These are phyloP conservation scores for Parascedosporium putredinis DNA, from an alignment of 2,329 filamentous ascomycete genomes.

Conservation along the genomic window DNA sequence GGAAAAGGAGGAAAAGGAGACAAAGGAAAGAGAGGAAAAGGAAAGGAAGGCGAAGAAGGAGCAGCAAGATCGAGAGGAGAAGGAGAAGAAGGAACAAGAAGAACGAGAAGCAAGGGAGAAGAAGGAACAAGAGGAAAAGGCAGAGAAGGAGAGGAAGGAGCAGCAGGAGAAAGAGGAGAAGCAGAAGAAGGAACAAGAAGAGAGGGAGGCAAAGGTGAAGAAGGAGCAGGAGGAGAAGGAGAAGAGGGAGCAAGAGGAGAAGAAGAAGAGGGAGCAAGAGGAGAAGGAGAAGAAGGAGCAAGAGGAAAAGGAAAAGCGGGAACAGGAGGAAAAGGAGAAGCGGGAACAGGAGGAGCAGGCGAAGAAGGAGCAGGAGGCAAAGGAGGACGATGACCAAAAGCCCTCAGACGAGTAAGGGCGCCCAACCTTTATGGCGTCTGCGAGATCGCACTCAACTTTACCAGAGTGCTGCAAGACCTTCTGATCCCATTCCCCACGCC, in stretches of 20 bases:
- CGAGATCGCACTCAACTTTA: too few relatives aligned
- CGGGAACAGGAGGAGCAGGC: background rate
- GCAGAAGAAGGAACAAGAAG: background rate
- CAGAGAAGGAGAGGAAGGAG: background rate
- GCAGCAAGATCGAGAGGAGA: background rate
- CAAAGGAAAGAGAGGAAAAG: background rate
- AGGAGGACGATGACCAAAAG: background rate
- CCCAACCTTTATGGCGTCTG: too few relatives aligned
- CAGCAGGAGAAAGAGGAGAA: background rate
- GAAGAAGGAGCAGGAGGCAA: background rate
- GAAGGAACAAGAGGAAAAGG: background rate
- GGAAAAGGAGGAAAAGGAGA: background rate
- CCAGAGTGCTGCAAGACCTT: too few relatives aligned
- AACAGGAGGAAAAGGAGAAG: background rate
- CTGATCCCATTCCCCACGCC: too few relatives aligned
- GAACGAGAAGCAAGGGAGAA: background rate
- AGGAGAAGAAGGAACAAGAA: background rate
- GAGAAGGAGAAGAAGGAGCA: background rate
- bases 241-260: background rate
- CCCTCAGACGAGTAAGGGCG: background rate
- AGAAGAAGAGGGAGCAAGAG: background rate
- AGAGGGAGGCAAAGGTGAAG: background rate
- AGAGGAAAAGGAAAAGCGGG: background rate
- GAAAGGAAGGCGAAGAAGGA: background rate
- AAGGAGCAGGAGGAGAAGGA: background rate